Conservation (phyloP, 2,329 filamentous ascomycete genomes). For the Fusarium pilosicola region DNA sequence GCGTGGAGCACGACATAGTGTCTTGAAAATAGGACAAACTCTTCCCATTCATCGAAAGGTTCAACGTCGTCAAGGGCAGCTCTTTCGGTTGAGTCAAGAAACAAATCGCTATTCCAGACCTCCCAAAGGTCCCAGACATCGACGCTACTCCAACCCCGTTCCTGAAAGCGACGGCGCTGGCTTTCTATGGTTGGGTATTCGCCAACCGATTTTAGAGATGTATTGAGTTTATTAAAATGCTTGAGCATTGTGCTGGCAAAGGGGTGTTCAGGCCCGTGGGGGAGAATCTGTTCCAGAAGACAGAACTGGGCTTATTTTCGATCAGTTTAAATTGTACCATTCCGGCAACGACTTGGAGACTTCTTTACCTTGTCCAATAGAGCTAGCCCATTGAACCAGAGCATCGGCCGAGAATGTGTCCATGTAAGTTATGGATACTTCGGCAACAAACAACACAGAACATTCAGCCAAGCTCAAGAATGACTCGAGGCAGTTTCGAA, state of each 20-base stretch:
- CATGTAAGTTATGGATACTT: slow-evolving; percentile 95
- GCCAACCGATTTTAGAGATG: slow-evolving; percentile 78
- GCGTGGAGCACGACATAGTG: slow-evolving; percentile 87
- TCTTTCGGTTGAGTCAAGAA: slow-evolving; percentile 70
- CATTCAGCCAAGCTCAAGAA: slow-evolving; percentile 68
- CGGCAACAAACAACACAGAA: slow-evolving; percentile 81
- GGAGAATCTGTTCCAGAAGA: slow-evolving; percentile 86
- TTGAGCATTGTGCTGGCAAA: slow-evolving; percentile 88
- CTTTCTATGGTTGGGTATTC: slow-evolving; percentile 73
- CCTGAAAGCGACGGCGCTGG: slow-evolving; percentile 74
- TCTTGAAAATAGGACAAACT: slow-evolving; percentile 83
- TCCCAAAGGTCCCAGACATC: slow-evolving; percentile 80
- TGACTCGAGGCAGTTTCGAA: slow-evolving; percentile 68
- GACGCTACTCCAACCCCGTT: slow-evolving; percentile 73
- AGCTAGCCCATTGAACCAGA: slow-evolving; percentile 81
- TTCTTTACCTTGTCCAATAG: slow-evolving; percentile 70
- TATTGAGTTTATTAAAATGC: slow-evolving; percentile 84
- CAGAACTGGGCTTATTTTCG: slow-evolving; percentile 73
- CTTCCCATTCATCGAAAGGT: slow-evolving; percentile 96
- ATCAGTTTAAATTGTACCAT: slow-evolving; percentile 16
- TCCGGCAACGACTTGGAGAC: slow-evolving; percentile 31
- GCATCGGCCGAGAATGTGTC: slow-evolving; percentile 76
- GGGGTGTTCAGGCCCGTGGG: slow-evolving; percentile 79
- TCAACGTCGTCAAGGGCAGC: slow-evolving; percentile 74
- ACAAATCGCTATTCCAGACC: slow-evolving; percentile 77